These are phyloP conservation scores for Carex sylvatica DNA, from an alignment of 202 grass and related monocot genomes.

Conservation along the genomic window DNA sequence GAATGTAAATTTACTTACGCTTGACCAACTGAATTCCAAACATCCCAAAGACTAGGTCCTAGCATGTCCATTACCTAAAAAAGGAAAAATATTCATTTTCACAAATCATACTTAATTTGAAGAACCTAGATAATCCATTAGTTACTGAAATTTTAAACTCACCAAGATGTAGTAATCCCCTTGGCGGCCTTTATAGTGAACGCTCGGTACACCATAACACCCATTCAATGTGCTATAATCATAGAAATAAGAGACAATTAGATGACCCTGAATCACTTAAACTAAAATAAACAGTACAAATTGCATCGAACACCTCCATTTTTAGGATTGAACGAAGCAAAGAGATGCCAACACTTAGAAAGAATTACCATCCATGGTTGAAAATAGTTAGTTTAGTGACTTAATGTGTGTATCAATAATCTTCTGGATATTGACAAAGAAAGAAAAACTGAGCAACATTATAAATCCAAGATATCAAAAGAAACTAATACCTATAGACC, in stretches of 20 bases:
- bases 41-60: constrained; percentile 98
- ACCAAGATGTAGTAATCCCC: constrained; percentile 96
- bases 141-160: constrained; percentile 24
- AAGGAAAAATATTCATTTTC: not conserved
- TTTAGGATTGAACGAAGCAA: not conserved
- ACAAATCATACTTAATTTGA: constrained; percentile 9
- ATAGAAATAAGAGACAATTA: constrained; percentile 29
- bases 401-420: not conserved
- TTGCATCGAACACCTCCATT: not conserved
- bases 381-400: not conserved
- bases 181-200: constrained; percentile 96
- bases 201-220: constrained; percentile 89
- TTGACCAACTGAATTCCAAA: constrained; percentile 96
- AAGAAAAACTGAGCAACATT: not conserved
- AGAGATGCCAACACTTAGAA: not conserved
- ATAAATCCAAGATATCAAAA: constrained; percentile 24
- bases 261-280: not conserved
- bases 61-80: constrained; percentile 98
- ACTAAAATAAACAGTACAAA: not conserved
- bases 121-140: not conserved
- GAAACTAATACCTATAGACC: constrained; percentile 75
- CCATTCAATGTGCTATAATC: constrained; percentile 71
- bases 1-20: constrained; percentile 45
- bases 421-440: not conserved
- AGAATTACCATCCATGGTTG: not conserved